Percentiles rank a stretch among this genome's conserved stretches.
These are phyloP conservation scores for Cyberlindnera samutprakarnensis DNA, from an alignment of 805 yeast species.

Conservation along the genomic window DNA sequence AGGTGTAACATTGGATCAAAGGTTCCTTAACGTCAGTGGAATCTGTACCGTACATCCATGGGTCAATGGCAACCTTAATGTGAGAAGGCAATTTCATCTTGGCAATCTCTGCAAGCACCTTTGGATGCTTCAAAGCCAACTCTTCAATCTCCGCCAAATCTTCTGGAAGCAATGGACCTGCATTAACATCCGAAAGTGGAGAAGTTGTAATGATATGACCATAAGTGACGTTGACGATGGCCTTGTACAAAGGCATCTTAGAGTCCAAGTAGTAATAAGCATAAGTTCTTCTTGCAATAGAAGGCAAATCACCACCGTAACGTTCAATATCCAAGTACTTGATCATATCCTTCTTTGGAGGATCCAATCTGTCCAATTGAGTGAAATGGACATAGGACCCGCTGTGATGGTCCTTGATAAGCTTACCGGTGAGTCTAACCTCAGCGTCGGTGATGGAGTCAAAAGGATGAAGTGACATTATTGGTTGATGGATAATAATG, in stretches of 20 bases:
- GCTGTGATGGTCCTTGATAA: constrained; percentile 51
- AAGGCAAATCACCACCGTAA: constrained; percentile 42
- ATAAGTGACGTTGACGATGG: constrained; percentile 57
- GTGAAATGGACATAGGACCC: constrained; percentile 53
- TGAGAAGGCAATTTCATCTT: constrained; percentile 55
- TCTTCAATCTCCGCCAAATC: constrained; percentile 51
- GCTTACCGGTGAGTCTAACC: constrained; percentile 47
- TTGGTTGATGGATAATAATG: background rate
- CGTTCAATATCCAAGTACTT: constrained; percentile 63
- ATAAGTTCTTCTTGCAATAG: constrained; percentile 62
- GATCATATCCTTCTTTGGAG: constrained; percentile 69
- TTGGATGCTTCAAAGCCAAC: constrained; percentile 44
- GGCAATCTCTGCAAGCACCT: constrained; percentile 54
- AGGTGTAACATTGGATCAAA: constrained; percentile 70
- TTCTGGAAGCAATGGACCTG: constrained; percentile 67
- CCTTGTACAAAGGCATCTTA: constrained; percentile 52
- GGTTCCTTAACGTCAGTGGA: constrained; percentile 42
- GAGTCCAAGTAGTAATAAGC: constrained; percentile 56
- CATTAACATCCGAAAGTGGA: constrained; percentile 49
- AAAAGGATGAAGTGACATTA: constrained; percentile 40
- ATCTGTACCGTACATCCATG: constrained; percentile 86
- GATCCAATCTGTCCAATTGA: constrained; percentile 64
- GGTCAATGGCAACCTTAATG: constrained; percentile 52
- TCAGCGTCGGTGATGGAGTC: constrained; percentile 54
- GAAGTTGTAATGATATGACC: constrained; percentile 54